phyloP scores from a whole-genome alignment of 805 yeast genomes.

The Sungouiozyma intestinalis region DNA sequence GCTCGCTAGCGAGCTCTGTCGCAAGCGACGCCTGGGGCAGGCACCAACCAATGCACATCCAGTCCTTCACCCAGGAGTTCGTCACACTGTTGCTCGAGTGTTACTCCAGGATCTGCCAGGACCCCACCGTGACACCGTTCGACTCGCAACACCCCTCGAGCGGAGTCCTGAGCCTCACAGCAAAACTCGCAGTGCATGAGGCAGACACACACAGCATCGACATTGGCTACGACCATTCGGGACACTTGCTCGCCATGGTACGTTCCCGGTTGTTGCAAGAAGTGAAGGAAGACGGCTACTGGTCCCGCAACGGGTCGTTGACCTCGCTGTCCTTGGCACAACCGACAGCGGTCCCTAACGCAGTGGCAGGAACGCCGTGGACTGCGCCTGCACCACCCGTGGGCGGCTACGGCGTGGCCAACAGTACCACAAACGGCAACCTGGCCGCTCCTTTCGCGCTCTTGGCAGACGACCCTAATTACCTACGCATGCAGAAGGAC shows the following conservation, averaged over 20 bases:
- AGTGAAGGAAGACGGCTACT: constrained; percentile 20
- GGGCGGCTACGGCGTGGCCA: too few species aligned
- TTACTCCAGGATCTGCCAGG: constrained; percentile 40
- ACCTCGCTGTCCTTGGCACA: constrained; percentile 18
- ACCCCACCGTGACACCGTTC: constrained; percentile 61
- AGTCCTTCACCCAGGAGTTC: constrained; percentile 28
- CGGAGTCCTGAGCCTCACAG: constrained; percentile 50
- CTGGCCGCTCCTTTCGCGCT: not conserved
- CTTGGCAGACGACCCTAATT: not conserved
- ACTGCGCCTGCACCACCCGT: too few species aligned
- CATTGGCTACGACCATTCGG: constrained; percentile 31
- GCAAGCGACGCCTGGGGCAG: not conserved
- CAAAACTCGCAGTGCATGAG: constrained; percentile 41
- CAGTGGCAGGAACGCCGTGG: not conserved
- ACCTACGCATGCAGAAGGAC: not conserved
- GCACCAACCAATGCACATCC: not conserved
- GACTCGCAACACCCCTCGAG: constrained; percentile 56
- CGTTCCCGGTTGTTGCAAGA: constrained; percentile 30
- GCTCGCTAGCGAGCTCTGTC: not conserved
- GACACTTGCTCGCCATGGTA: constrained; percentile 30
- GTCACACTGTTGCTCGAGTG: constrained; percentile 37
- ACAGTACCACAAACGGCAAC: too few species aligned
- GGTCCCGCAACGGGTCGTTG: constrained; percentile 21
- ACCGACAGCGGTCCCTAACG: constrained; percentile 1
- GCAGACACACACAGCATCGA: constrained; percentile 28